phyloP scores from a whole-genome alignment of 306 rosid genomes.

The Trichosanthes truncata region DNA sequence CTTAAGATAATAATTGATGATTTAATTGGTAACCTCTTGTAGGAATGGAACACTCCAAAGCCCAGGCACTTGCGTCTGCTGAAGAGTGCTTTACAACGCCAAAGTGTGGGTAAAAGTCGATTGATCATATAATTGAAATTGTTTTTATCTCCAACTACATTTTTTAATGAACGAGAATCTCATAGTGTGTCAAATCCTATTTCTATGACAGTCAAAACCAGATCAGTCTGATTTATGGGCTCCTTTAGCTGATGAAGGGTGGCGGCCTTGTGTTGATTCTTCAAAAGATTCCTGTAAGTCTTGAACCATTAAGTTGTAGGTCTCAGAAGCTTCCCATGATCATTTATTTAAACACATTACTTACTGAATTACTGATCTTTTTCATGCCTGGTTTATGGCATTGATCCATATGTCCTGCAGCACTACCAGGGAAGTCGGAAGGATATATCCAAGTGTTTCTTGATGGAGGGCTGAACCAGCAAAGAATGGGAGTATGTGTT shows the following conservation, averaged over 20 bases:
- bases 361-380: neutral
- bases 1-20: neutral
- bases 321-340: neutral
- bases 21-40: constrained; percentile 18
- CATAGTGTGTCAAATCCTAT: neutral
- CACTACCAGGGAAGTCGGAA: constrained; percentile 60
- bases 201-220: constrained; percentile 34
- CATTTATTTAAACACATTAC: neutral
- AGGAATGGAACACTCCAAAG: constrained; percentile 70
- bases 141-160: neutral
- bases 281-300: constrained; percentile 45
- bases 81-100: constrained; percentile 64
- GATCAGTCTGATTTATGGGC: constrained; percentile 62
- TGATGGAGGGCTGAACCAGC: constrained; percentile 98
- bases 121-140: constrained; percentile 15
- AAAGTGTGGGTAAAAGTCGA: constrained; percentile 55
- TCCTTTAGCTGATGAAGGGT: constrained; percentile 56
- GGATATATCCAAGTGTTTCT: constrained; percentile 92
- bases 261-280: constrained; percentile 55
- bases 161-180: neutral
- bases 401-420: constrained; percentile 29
- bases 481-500: constrained; percentile 92
- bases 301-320: neutral
- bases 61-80: constrained; percentile 79
- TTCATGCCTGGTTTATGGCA: constrained; percentile 1